These are phyloP conservation scores for Paecilomyces fulvus DNA, from an alignment of 2,329 filamentous ascomycete species.

Conservation along the genomic window DNA sequence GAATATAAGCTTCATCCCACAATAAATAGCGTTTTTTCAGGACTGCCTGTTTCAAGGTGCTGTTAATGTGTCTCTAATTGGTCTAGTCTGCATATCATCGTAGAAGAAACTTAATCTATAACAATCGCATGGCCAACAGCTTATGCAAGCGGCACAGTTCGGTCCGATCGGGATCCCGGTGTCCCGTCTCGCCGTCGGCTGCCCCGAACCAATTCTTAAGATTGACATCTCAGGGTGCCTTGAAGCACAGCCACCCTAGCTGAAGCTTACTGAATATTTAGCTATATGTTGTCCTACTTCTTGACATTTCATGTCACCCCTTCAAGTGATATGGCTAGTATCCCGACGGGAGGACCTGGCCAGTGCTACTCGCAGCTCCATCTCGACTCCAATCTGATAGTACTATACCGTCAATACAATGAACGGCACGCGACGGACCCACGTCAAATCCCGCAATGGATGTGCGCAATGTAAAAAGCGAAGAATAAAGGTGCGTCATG, in stretches of 20 bases:
- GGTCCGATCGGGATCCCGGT: background rate
- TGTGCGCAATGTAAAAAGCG: conserved; percentile 5
- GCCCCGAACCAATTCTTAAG: background rate
- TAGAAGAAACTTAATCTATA: too few relatives aligned
- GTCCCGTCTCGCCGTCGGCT: background rate
- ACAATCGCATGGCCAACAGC: too few relatives aligned
- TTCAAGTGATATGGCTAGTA: background rate
- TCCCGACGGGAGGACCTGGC: background rate
- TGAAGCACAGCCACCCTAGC: background rate
- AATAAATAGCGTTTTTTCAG: too few relatives aligned
- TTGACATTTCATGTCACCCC: background rate
- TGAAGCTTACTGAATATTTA: background rate
- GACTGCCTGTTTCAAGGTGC: too few relatives aligned
- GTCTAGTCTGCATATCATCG: too few relatives aligned
- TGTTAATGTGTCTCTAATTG: too few relatives aligned
- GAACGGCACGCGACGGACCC: conserved; percentile 4
- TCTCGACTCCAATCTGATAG: background rate
- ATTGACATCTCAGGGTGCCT: background rate
- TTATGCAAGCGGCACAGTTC: background rate
- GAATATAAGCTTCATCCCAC: too few relatives aligned
- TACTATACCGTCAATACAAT: background rate
- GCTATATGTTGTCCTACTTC: background rate
- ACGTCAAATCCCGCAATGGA: conserved; percentile 5
- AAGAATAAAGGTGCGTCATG: conserved; percentile 3
- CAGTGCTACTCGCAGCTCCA: background rate